A percentile compares a stretch with the other conserved stretches of the same genome.
Evolutionary conservation across 371 early-diverging fungal genomes (phyloP).

Genomic region (Mycotypha africana): DNA sequence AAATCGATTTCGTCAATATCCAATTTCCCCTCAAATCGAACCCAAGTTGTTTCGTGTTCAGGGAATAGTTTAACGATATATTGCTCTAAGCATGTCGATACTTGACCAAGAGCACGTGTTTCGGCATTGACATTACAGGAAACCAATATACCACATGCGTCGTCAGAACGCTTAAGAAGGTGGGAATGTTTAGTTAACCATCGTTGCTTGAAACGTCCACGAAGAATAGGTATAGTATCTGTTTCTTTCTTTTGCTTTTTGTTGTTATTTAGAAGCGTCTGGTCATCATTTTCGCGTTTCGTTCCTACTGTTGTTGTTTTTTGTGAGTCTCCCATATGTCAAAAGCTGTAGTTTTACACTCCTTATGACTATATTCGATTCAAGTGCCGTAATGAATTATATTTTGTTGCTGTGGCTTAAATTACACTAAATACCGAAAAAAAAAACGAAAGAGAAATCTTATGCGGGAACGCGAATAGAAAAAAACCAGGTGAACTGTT

Average conservation of each 20-base stretch:
- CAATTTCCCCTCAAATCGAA: conserved; percentile 32
- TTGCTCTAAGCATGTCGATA: conserved; percentile 32
- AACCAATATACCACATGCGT: conserved; percentile 35
- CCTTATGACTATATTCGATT: too few species aligned
- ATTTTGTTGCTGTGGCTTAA: too few species aligned
- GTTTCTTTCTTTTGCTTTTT: conserved; percentile 18
- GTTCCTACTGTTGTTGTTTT: background rate
- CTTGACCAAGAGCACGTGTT: conserved; percentile 54
- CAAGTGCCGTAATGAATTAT: too few species aligned
- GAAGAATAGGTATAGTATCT: conserved; percentile 44
- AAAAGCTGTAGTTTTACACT: too few species aligned
- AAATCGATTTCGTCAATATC: conserved; percentile 31
- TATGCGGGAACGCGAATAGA: too few species aligned
- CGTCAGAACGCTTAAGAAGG: conserved; percentile 36
- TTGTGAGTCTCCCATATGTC: too few species aligned
- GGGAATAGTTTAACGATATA: conserved; percentile 39
- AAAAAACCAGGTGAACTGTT: too few species aligned
- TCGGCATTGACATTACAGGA: conserved; percentile 42
- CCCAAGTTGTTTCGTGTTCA: conserved; percentile 35
- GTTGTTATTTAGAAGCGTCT: too few species aligned
- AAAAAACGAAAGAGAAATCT: too few species aligned
- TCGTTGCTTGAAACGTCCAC: conserved; percentile 47
- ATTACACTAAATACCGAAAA: too few species aligned
- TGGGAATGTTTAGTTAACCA: conserved; percentile 51
- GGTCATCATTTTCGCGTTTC: background rate